Base-by-base conservation (phyloP, 2,329 filamentous ascomycete species). In the Xylariaceae sp. region DNA sequence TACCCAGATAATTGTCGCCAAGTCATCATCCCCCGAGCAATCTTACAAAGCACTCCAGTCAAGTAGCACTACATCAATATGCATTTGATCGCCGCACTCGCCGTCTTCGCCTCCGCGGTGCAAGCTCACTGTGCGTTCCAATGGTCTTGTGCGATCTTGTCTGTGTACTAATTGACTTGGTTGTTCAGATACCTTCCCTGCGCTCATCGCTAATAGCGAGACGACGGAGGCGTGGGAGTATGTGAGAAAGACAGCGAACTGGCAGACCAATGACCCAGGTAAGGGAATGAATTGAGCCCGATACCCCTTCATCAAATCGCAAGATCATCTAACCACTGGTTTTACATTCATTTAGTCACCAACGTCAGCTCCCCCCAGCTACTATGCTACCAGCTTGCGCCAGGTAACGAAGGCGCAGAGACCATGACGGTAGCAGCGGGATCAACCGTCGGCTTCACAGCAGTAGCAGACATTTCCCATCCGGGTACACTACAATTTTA, bases 161-260 rank as follows among this genome's bases (percentile, higher is more conserved):
- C 34, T 2, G 4, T 8, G 12, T 12, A 27, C 17, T 7, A 3
- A 41, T 1, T 34, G 27, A 35, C 54, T 36, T 48, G 14, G 6
- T 17, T 16, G 3, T 7, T 3, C 17, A 72, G 70, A 72, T 48
- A 66, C 64, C 36, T 71, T 72, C 57, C 69, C 68, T 8, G 66
- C 64, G 40, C 60, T 70, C n/a, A 57, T 62, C 32, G 62, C 64
- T 6, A 55, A 57, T 32, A 56, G 64, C 29, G 51, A 48, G 19
- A 55, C 57, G 38, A 66, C 65, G 1, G 50, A 42, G 36, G 70
- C 74, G 56, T 76, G 74, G 74, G 66, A 68, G 37, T 66, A 69
- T 34, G 68, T 75, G 37, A 66, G 73, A 20, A 69, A 70, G 54
- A 75, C 73, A 8, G 66, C 69, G 38, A 76, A 76, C 61, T 75